A percentile compares a stretch with the other conserved stretches of the same genome.
Conservation (phyloP, 1,284 basidiomycete species). For the Ustilago sp. region DNA sequence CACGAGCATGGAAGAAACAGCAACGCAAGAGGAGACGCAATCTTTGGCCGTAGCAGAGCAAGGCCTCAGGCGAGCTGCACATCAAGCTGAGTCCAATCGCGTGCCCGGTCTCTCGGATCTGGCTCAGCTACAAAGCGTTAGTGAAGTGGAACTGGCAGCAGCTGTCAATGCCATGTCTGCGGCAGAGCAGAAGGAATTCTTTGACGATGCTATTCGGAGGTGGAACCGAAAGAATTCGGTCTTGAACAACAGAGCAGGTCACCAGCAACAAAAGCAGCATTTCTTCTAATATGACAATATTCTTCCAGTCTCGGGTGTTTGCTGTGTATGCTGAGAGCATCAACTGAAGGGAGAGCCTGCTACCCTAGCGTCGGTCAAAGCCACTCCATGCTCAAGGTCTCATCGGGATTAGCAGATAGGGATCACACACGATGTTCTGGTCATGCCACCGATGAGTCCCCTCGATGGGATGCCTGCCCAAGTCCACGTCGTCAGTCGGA, state of each 20-base stretch:
- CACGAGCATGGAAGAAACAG: not conserved
- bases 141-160: constrained; percentile 29
- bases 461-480: not conserved
- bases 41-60: constrained; percentile 26
- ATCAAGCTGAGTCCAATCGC: not conserved
- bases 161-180: constrained; percentile 33
- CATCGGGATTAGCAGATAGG: not conserved
- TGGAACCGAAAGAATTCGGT: constrained; percentile 26
- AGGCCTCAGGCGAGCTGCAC: constrained; percentile 22
- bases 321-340: not conserved
- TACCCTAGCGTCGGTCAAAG: no score
- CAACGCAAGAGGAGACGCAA: constrained; percentile 26
- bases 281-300: constrained; percentile 16
- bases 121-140: constrained; percentile 26
- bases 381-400: not conserved
- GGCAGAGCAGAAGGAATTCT: constrained; percentile 31
- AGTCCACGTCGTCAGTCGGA: not conserved
- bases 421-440: not conserved
- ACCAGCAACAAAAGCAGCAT: constrained; percentile 21
- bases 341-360: not conserved
- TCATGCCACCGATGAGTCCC: not conserved
- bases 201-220: constrained; percentile 27
- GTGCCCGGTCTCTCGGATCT: constrained; percentile 29
- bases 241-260: constrained; percentile 9
- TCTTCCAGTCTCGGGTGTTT: not conserved